These are phyloP conservation scores for Hermanozyma aechmeae DNA, from an alignment of 805 yeast species.

Conservation along the genomic window DNA sequence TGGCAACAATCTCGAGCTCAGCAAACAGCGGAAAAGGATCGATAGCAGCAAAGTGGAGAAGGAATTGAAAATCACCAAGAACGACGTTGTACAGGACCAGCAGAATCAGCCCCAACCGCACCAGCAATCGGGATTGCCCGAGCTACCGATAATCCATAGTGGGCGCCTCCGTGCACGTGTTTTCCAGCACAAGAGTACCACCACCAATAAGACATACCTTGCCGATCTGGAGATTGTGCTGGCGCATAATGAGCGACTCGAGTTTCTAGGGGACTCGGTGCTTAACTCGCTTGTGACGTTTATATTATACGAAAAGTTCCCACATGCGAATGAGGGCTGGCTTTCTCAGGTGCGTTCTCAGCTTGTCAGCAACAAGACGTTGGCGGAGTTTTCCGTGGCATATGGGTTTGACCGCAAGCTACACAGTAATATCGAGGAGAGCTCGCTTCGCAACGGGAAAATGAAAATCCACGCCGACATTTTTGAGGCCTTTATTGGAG, in stretches of 20 bases:
- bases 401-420: constrained; percentile 60
- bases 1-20: constrained; percentile 24
- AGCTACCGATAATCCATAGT: constrained; percentile 57
- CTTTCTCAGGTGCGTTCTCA: constrained; percentile 61
- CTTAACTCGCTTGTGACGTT: constrained; percentile 64
- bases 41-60: constrained; percentile 7
- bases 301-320: constrained; percentile 57
- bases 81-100: constrained; percentile 2
- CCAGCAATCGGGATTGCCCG: constrained; percentile 37
- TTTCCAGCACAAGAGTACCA: constrained; percentile 71
- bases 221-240: constrained; percentile 48
- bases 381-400: constrained; percentile 58
- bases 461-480: constrained; percentile 78
- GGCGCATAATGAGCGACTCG: constrained; percentile 78
- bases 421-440: constrained; percentile 39
- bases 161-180: constrained; percentile 56
- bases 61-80: constrained; percentile 9
- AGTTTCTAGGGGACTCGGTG: constrained; percentile 85
- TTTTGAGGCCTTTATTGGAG: constrained; percentile 93
- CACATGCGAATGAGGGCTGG: constrained; percentile 71
- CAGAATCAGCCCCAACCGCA: constrained; percentile 1
- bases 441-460: constrained; percentile 39
- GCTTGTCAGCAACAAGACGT: constrained; percentile 62
- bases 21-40: constrained; percentile 1
- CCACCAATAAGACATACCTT: constrained; percentile 48